A percentile compares a stretch with the other conserved stretches of the same genome.
Evolutionary conservation across 2,329 filamentous ascomycete genomes (phyloP).

Genomic region (Penicillium brevicompactum): DNA sequence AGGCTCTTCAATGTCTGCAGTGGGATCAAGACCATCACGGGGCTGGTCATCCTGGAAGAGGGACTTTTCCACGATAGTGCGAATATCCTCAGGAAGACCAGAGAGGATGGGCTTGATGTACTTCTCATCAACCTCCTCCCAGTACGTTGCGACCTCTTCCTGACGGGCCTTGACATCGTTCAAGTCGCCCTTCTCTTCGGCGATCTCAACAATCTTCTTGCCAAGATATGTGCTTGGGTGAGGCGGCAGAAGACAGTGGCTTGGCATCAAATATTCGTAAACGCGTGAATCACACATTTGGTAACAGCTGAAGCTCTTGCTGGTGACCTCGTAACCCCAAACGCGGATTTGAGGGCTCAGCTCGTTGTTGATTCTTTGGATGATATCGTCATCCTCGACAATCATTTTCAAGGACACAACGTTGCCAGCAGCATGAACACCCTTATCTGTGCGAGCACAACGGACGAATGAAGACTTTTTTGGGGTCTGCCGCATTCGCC

Average conservation of each 20-base stretch:
- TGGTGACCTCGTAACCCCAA: conserved; percentile 90
- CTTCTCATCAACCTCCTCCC: conserved; percentile 78
- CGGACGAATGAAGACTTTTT: conserved; percentile 95
- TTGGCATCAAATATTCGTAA: conserved; percentile 97
- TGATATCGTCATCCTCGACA: conserved; percentile 83
- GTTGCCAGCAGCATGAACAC: conserved; percentile 93
- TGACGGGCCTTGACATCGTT: conserved; percentile 70
- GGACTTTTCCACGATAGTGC: conserved; percentile 43
- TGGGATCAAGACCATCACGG: conserved; percentile 26
- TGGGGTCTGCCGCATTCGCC: conserved; percentile 93
- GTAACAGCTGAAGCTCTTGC: conserved; percentile 91
- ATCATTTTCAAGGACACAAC: conserved; percentile 95
- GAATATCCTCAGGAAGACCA: conserved; percentile 44
- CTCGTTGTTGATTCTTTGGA: conserved; percentile 86
- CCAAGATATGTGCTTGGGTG: conserved; percentile 86
- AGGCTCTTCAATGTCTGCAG: conserved; percentile 16
- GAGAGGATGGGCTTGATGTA: conserved; percentile 71
- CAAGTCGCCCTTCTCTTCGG: conserved; percentile 71
- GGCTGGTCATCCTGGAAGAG: conserved; percentile 38
- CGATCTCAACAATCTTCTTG: conserved; percentile 76
- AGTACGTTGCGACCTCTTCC: conserved; percentile 77
- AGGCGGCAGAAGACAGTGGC: conserved; percentile 87
- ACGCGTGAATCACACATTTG: conserved; percentile 91
- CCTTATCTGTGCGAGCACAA: conserved; percentile 95
- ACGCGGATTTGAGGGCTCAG: conserved; percentile 87